Percentiles rank a stretch among this genome's conserved stretches.
Evolutionary conservation across 768 basidiomycete genomes (phyloP).

Genomic region (Termitomyces titanicus): DNA sequence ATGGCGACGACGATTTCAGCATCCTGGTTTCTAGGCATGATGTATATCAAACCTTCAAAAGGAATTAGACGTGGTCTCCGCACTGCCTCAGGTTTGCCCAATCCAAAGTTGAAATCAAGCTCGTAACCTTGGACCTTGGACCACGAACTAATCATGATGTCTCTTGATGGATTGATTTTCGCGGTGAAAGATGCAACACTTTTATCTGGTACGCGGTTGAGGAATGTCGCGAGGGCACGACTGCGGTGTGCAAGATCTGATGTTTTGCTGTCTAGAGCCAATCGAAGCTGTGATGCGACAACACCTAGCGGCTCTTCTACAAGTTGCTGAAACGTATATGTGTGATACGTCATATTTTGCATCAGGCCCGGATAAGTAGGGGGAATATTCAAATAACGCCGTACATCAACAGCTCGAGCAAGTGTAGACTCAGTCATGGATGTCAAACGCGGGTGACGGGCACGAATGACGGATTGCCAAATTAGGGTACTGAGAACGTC

Average conservation of each 20-base stretch:
- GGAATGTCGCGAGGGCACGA: conserved; percentile 19
- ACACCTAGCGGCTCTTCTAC: conserved; percentile 16
- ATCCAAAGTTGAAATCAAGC: conserved; percentile 21
- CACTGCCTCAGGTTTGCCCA: conserved; percentile 22
- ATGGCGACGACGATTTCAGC: conserved; percentile 19
- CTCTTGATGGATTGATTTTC: conserved; percentile 11
- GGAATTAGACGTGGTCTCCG: conserved; percentile 22
- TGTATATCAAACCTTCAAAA: conserved; percentile 23
- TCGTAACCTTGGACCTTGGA: conserved; percentile 19
- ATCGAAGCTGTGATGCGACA: conserved; percentile 21
- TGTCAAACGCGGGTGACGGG: conserved; percentile 19
- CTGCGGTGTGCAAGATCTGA: conserved; percentile 15
- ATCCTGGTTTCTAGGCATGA: conserved; percentile 19
- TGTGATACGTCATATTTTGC: conserved; percentile 23
- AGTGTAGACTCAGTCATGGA: conserved; percentile 12
- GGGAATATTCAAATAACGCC: conserved; percentile 20
- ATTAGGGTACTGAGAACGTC: conserved; percentile 24
- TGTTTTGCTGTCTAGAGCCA: conserved; percentile 17
- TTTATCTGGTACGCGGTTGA: conserved; percentile 15
- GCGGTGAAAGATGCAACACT: conserved; percentile 13
- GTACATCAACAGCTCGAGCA: conserved; percentile 23
- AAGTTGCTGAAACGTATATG: conserved; percentile 10
- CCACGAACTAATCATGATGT: conserved; percentile 27
- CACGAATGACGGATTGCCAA: conserved; percentile 23
- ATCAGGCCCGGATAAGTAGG: conserved; percentile 20